A percentile compares a stretch with the other conserved stretches of the same genome.
These are phyloP conservation scores for Aspergillus neotritici DNA, from an alignment of 2,329 filamentous ascomycete genomes.

Conservation along the genomic window DNA sequence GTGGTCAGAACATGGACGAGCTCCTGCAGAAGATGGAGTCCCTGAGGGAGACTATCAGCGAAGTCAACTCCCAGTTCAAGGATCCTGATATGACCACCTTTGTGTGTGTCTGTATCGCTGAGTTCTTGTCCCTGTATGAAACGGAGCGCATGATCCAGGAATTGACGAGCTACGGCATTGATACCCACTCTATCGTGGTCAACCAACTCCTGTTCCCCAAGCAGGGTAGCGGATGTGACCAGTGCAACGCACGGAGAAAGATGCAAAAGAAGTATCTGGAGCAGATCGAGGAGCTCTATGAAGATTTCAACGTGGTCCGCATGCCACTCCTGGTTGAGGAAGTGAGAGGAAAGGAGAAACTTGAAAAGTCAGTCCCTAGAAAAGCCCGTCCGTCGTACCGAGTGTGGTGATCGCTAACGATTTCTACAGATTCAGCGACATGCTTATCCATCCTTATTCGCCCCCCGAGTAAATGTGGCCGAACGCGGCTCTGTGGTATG, in stretches of 20 bases:
- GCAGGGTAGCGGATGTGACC: slow-evolving; percentile 77
- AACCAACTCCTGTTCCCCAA: slow-evolving; percentile 96
- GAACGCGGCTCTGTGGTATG: slow-evolving; percentile 12
- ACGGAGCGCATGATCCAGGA: slow-evolving; percentile 99
- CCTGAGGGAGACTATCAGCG: slow-evolving; percentile 83
- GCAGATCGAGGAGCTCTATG: slow-evolving; percentile 96
- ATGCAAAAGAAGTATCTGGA: slow-evolving; percentile 99
- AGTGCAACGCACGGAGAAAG: slow-evolving; percentile 88
- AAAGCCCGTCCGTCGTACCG: slow-evolving; percentile 1
- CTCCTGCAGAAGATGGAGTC: slow-evolving; percentile 93
- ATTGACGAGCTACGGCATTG: slow-evolving; percentile 84
- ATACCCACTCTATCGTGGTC: slow-evolving; percentile 95
- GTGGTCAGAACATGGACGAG: slow-evolving; percentile 87
- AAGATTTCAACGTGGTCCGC: slow-evolving; percentile 98
- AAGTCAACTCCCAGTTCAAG: slow-evolving; percentile 98
- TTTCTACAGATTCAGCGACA: slow-evolving; percentile 42
- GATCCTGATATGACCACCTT: slow-evolving; percentile 93
- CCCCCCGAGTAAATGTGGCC: slow-evolving; percentile 34
- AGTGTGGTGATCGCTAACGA: slow-evolving; percentile 15
- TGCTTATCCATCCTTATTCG: slow-evolving; percentile 46
- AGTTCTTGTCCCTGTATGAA: slow-evolving; percentile 95
- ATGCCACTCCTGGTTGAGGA: slow-evolving; percentile 96
- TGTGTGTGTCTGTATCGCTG: slow-evolving; percentile 95
- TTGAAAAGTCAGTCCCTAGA: slow-evolving; percentile 62
- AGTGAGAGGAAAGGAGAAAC: slow-evolving; percentile 86